These are phyloP conservation scores for Pisolithus orientalis DNA, from an alignment of 768 basidiomycete genomes.

Conservation along the genomic window DNA sequence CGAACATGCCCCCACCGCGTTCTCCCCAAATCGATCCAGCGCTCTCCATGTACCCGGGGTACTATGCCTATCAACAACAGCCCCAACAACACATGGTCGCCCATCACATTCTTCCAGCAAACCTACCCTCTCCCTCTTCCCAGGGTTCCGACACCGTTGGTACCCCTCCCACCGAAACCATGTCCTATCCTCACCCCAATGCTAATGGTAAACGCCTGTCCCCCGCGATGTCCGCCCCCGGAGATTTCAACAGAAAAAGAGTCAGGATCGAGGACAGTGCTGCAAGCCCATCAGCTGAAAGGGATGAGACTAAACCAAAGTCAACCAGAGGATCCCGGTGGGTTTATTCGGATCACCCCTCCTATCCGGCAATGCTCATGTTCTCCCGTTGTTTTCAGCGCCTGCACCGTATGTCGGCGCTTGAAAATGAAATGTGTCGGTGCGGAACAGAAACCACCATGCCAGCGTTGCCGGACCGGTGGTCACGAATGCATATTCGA, in stretches of 20 bases:
- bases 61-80: constrained; percentile 51
- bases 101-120: constrained; percentile 50
- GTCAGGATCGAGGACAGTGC: constrained; percentile 49
- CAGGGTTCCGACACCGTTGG: constrained; percentile 73
- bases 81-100: constrained; percentile 34
- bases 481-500: constrained; percentile 94
- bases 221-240: constrained; percentile 36
- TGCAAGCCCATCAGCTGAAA: constrained; percentile 47
- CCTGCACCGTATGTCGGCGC: constrained; percentile 87
- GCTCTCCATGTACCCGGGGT: constrained; percentile 58
- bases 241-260: constrained; percentile 49
- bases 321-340: constrained; percentile 83
- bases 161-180: constrained; percentile 63
- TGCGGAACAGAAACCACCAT: constrained; percentile 85
- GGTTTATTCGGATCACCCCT: constrained; percentile 12
- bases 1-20: constrained; percentile 39
- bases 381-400: constrained; percentile 38
- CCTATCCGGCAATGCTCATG: constrained; percentile 6
- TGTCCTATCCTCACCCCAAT: constrained; percentile 45
- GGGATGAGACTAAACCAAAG: constrained; percentile 70
- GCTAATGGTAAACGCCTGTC: constrained; percentile 64
- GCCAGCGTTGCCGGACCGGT: constrained; percentile 76
- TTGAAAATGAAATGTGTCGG: constrained; percentile 93
- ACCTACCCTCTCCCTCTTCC: constrained; percentile 73
- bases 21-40: constrained; percentile 68